Evolutionary conservation across 108 stramenopile species (phyloP).

Genomic region (Thalassiosira profunda): DNA sequence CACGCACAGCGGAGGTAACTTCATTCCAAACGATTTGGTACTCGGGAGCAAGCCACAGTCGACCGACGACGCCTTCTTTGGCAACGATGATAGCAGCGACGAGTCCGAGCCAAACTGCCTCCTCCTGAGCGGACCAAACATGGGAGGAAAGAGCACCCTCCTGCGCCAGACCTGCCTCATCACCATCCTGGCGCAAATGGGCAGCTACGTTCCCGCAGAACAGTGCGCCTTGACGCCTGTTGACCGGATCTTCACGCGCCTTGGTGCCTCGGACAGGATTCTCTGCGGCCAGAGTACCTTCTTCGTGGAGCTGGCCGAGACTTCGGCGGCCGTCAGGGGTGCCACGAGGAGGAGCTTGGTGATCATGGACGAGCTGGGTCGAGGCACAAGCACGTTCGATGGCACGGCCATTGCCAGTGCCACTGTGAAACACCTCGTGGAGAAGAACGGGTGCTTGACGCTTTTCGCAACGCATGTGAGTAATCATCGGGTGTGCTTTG

Average conservation of each 20-base stretch:
- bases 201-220: slow-evolving; percentile 98
- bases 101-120: too few relatives aligned
- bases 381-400: slow-evolving; percentile 98
- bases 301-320: slow-evolving; percentile 99
- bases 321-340: slow-evolving; percentile 95
- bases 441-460: slow-evolving; percentile 84
- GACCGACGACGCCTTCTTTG: slow-evolving; percentile 1
- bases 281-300: slow-evolving; percentile 98
- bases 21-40: slow-evolving; percentile 95
- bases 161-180: slow-evolving; percentile 98
- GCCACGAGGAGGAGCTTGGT: slow-evolving; percentile 95
- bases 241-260: slow-evolving; percentile 98
- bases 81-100: slow-evolving; percentile 28
- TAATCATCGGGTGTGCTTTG: neutral
- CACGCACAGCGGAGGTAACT: slow-evolving; percentile 76
- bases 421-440: slow-evolving; percentile 93
- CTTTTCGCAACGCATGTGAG: slow-evolving; percentile 97
- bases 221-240: slow-evolving; percentile 90
- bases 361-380: slow-evolving; percentile 99
- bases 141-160: slow-evolving; percentile 98
- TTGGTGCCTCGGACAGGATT: slow-evolving; percentile 99
- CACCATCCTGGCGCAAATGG: slow-evolving; percentile 97
- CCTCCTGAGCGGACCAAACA: slow-evolving; percentile 97
- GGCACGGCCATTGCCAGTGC: slow-evolving; percentile 99
- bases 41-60: slow-evolving; percentile 60